Conservation (phyloP, 805 yeast species). For the Yamadazyma kitorensis region DNA sequence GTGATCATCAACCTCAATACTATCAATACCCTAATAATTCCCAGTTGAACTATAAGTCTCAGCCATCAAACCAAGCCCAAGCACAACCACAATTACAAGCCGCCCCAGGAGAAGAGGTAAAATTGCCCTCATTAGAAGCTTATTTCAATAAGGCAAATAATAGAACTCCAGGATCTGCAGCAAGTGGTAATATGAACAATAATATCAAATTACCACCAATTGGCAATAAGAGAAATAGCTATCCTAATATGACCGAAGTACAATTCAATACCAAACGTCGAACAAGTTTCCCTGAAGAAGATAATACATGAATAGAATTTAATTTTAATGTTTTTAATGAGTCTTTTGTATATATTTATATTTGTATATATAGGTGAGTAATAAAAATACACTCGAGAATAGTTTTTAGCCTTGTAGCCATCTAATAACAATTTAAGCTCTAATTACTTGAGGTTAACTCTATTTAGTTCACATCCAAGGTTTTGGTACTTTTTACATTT, state of each 20-base stretch:
- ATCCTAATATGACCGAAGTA: no score
- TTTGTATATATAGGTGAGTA: no score
- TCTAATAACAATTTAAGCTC: no score
- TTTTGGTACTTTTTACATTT: slow-evolving; percentile 43
- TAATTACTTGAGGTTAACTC: no score
- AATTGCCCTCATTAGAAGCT: slow-evolving; percentile 16
- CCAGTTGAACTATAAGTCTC: slow-evolving; percentile 13
- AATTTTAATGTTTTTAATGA: no score
- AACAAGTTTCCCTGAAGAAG: no score
- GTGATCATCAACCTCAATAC: slow-evolving; percentile 15
- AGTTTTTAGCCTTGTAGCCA: no score
- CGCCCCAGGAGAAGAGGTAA: slow-evolving; percentile 6
- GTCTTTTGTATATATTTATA: no score
- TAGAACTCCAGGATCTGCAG: slow-evolving; percentile 1
- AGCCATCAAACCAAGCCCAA: background rate
- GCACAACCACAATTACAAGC: slow-evolving; percentile 2
- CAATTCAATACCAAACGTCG: no score
- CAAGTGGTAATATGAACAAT: slow-evolving; percentile 3
- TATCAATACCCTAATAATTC: slow-evolving; percentile 23
- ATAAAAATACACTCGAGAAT: no score
- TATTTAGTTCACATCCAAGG: slow-evolving; percentile 20
- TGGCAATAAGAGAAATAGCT: slow-evolving; percentile 9
- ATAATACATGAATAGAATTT: no score
- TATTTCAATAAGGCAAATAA: no score
- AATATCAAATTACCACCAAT: slow-evolving; percentile 16